These are phyloP conservation scores for Capsicum rhomboideum DNA, from an alignment of 257 asterid genomes.

Conservation along the genomic window DNA sequence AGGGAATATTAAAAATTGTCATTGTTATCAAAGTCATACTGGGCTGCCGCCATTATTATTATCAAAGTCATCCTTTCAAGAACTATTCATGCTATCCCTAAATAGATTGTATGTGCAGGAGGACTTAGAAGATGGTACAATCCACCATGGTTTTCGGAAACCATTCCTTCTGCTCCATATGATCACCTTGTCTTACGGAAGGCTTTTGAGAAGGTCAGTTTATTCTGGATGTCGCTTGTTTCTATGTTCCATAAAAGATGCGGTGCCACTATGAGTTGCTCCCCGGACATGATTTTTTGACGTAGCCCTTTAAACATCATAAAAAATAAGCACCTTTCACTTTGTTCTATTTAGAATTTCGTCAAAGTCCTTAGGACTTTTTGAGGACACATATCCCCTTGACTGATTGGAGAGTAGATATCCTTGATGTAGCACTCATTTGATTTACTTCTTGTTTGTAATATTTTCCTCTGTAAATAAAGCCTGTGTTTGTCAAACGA, in stretches of 20 bases:
- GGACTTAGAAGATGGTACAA: slow-evolving; percentile 91
- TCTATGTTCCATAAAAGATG: neutral
- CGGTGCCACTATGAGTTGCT: neutral
- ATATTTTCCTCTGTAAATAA: neutral
- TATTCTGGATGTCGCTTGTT: neutral
- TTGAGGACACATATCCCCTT: neutral
- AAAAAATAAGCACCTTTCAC: neutral
- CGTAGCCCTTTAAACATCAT: neutral
- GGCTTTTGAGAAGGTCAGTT: slow-evolving; percentile 91
- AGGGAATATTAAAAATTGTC: neutral
- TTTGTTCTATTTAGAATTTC: neutral
- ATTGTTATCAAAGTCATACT: neutral
- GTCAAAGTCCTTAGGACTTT: neutral
- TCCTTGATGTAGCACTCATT: neutral
- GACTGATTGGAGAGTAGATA: neutral
- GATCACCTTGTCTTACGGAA: slow-evolving; percentile 65
- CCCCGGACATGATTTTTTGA: neutral
- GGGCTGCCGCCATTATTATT: neutral
- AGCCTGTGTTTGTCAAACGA: neutral
- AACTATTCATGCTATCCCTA: neutral
- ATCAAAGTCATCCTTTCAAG: neutral
- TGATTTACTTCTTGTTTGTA: neutral
- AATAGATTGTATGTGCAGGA: slow-evolving; percentile 41
- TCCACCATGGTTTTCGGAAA: slow-evolving; percentile 83
- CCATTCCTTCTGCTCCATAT: slow-evolving; percentile 69